Evolutionary conservation across 1,284 basidiomycete genomes (phyloP).

Genomic region (Leccinum pachyderme): DNA sequence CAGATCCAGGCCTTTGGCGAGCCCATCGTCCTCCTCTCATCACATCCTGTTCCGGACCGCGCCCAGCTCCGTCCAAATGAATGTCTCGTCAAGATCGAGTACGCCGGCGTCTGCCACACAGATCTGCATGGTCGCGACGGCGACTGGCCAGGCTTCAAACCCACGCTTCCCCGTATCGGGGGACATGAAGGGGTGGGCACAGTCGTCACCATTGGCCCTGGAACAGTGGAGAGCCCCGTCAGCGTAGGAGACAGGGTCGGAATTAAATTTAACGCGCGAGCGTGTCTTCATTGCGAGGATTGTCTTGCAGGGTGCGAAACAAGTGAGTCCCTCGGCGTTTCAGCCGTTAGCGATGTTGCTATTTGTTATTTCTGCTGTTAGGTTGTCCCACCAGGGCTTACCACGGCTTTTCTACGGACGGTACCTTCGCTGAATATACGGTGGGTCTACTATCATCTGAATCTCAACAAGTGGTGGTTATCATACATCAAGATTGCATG

Average conservation of each 20-base stretch:
- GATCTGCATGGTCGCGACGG: slow-evolving; percentile 61
- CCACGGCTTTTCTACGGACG: slow-evolving; percentile 62
- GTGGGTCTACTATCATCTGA: slow-evolving; percentile 28
- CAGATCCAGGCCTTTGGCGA: slow-evolving; percentile 40
- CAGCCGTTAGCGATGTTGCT: neutral
- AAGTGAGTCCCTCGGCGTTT: slow-evolving; percentile 32
- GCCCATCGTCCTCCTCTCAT: slow-evolving; percentile 35
- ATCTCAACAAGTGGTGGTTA: neutral
- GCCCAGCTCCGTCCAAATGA: slow-evolving; percentile 61
- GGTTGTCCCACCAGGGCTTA: slow-evolving; percentile 43
- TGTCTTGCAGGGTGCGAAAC: slow-evolving; percentile 58
- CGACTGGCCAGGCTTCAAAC: slow-evolving; percentile 47
- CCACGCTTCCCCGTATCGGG: slow-evolving; percentile 60
- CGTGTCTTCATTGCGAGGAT: slow-evolving; percentile 61
- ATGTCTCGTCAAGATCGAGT: slow-evolving; percentile 65
- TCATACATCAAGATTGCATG: slow-evolving; percentile 43
- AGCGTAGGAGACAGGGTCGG: slow-evolving; percentile 69
- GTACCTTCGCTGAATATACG: slow-evolving; percentile 50
- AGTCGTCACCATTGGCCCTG: slow-evolving; percentile 66
- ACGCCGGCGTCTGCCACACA: slow-evolving; percentile 65
- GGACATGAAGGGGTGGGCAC: slow-evolving; percentile 67
- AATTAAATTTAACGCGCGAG: slow-evolving; percentile 69
- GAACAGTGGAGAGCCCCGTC: slow-evolving; percentile 41
- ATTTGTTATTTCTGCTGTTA: slow-evolving; percentile 4
- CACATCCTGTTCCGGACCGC: slow-evolving; percentile 53